A percentile compares a stretch with the other conserved stretches of the same genome.
These are phyloP conservation scores for Nicotiana benthamiana DNA, from an alignment of 257 asterid genomes.

Conservation along the genomic window DNA sequence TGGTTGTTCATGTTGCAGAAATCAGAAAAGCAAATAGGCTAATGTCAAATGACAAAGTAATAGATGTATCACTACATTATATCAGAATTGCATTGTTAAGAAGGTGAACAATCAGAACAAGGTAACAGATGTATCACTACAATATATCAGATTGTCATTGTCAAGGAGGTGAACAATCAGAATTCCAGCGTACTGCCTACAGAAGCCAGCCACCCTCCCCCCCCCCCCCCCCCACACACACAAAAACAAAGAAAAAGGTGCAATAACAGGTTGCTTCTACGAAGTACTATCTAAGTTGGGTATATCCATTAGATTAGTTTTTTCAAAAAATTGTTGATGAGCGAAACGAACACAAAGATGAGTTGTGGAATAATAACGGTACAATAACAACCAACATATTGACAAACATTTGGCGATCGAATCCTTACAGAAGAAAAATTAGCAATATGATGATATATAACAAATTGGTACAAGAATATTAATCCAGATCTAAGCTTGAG, in stretches of 20 bases:
- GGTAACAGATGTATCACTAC: no score
- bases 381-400: neutral
- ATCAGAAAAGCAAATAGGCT: neutral
- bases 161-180: neutral
- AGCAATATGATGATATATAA: neutral
- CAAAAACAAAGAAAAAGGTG: neutral
- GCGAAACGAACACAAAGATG: neutral
- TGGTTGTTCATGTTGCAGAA: slow-evolving; percentile 16
- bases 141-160: neutral
- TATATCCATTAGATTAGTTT: neutral
- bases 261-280: neutral
- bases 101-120: neutral
- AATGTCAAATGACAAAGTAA: neutral
- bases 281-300: neutral
- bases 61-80: neutral
- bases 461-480: neutral
- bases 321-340: neutral
- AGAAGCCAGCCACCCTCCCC: neutral
- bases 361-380: neutral
- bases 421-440: neutral
- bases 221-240: neutral
- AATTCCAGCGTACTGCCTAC: neutral
- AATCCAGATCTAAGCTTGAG: neutral
- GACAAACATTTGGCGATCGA: neutral
- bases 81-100: neutral